Percentiles rank a stretch among this genome's conserved stretches.
Conservation (phyloP, 192 early-diverging fungal species). For the Mortierella claussenii region DNA sequence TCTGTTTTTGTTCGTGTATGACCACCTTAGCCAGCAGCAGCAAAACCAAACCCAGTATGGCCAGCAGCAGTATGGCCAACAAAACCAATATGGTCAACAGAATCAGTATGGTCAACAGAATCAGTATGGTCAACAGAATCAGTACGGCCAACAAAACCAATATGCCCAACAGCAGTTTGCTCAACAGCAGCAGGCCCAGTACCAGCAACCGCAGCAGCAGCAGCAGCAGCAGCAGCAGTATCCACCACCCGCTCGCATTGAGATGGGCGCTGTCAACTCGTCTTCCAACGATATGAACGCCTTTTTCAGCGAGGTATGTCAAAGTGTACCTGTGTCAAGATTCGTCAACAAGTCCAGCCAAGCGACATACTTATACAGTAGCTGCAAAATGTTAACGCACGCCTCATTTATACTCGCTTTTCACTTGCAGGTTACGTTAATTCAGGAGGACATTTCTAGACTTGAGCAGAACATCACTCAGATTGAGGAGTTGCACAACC, state of each 20-base stretch:
- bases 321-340: too few relatives aligned
- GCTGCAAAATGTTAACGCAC: neutral
- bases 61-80: conserved; percentile 5
- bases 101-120: conserved; percentile 9
- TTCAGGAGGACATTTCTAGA: conserved; percentile 34
- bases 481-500: conserved; percentile 50
- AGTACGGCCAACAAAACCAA: conserved; percentile 9
- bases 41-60: conserved; percentile 10
- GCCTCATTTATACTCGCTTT: neutral
- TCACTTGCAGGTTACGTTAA: conserved; percentile 29
- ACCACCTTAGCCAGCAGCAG: conserved; percentile 6
- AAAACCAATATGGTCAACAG: conserved; percentile 32
- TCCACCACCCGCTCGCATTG: conserved; percentile 37
- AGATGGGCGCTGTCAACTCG: conserved; percentile 30
- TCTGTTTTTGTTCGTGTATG: neutral
- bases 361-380: too few relatives aligned
- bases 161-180: conserved; percentile 40
- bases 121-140: conserved; percentile 6
- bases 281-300: conserved; percentile 19
- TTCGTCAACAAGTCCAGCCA: too few relatives aligned
- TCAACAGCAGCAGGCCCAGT: conserved; percentile 36
- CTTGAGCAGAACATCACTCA: conserved; percentile 48
- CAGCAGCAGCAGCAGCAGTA: conserved; percentile 16
- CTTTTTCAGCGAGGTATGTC: conserved; percentile 45
- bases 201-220: neutral